Conservation (phyloP, 163 green algal species). For the Scenedesmus sp. region DNA sequence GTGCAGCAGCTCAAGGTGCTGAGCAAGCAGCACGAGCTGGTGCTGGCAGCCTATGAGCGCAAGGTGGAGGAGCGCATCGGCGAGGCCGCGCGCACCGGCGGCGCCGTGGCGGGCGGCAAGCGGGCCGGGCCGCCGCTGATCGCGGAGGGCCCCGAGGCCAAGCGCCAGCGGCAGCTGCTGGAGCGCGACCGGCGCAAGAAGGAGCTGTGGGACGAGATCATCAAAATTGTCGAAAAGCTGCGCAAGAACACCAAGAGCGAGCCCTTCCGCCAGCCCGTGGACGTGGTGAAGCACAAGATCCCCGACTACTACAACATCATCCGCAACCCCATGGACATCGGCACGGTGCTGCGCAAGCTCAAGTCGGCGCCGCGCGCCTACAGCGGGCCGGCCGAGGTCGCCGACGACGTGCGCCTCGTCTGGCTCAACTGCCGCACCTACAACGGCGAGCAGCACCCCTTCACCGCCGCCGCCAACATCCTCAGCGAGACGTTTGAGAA, state of each 20-base stretch:
- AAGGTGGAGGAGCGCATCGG: slow-evolving; percentile 31
- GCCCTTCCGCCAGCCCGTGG: slow-evolving; percentile 77
- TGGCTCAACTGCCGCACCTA: slow-evolving; percentile 46
- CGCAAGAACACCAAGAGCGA: slow-evolving; percentile 43
- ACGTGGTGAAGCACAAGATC: slow-evolving; percentile 64
- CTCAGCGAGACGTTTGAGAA: slow-evolving; percentile 44
- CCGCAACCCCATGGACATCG: slow-evolving; percentile 91
- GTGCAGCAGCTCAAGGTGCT: slow-evolving; percentile 34
- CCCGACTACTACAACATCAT: slow-evolving; percentile 88
- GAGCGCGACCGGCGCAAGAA: slow-evolving; percentile 38
- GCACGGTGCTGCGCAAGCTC: slow-evolving; percentile 74
- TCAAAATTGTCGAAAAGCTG: slow-evolving; percentile 38
- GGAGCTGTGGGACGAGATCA: slow-evolving; percentile 40
- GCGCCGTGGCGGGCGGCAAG: slow-evolving; percentile 19
- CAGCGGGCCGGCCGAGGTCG: slow-evolving; percentile 66
- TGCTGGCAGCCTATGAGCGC: slow-evolving; percentile 43
- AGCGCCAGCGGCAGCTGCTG: slow-evolving; percentile 27
- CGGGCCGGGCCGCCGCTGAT: not conserved
- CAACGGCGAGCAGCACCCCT: slow-evolving; percentile 26
- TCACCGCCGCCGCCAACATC: not conserved
- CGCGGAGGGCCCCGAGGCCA: slow-evolving; percentile 40
- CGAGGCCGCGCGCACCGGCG: not conserved
- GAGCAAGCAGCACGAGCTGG: slow-evolving; percentile 39
- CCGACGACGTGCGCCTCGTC: slow-evolving; percentile 75
- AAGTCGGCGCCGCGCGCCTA: slow-evolving; percentile 56